phyloP scores from a whole-genome alignment of 2,329 filamentous ascomycete genomes.

The Huntiella savannae region DNA sequence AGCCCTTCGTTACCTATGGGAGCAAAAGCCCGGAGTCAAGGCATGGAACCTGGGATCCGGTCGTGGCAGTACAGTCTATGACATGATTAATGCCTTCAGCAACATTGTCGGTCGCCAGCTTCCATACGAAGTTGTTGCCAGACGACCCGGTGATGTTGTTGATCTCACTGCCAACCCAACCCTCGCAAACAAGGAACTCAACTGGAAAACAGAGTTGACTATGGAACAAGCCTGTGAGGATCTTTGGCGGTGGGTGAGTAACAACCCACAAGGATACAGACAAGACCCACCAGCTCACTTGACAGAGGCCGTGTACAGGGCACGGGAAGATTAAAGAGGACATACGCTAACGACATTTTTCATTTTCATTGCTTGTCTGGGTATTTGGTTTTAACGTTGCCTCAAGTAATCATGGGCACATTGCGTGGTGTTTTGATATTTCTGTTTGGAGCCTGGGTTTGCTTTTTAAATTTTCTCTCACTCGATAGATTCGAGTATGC shows the following conservation, averaged over 20 bases:
- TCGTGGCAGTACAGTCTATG: conserved; percentile 84
- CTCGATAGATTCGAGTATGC: neutral
- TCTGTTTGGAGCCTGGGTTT: neutral
- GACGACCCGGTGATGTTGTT: conserved; percentile 76
- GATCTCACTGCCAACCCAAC: conserved; percentile 85
- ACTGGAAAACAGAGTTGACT: conserved; percentile 79
- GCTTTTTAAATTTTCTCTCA: neutral
- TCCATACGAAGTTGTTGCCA: conserved; percentile 65
- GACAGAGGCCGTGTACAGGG: conserved; percentile 42
- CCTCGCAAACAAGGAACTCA: conserved; percentile 70
- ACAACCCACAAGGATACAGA: conserved; percentile 88
- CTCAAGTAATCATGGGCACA: neutral
- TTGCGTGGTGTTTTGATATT: neutral
- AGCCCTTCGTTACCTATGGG: conserved; percentile 75
- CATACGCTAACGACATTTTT: neutral
- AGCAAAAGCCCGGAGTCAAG: conserved; percentile 70
- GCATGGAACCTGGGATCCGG: conserved; percentile 96
- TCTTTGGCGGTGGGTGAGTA: conserved; percentile 91
- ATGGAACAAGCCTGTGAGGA: conserved; percentile 88
- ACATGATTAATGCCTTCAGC: conserved; percentile 93
- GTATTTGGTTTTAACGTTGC: neutral
- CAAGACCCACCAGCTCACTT: conserved; percentile 77
- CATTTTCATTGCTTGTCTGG: neutral
- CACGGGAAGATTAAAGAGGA: conserved; percentile 17
- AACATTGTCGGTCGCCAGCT: conserved; percentile 69